A percentile compares a stretch with the other conserved stretches of the same genome.
Evolutionary conservation across 768 basidiomycete species (phyloP).

Genomic region (Jaapia argillacea): DNA sequence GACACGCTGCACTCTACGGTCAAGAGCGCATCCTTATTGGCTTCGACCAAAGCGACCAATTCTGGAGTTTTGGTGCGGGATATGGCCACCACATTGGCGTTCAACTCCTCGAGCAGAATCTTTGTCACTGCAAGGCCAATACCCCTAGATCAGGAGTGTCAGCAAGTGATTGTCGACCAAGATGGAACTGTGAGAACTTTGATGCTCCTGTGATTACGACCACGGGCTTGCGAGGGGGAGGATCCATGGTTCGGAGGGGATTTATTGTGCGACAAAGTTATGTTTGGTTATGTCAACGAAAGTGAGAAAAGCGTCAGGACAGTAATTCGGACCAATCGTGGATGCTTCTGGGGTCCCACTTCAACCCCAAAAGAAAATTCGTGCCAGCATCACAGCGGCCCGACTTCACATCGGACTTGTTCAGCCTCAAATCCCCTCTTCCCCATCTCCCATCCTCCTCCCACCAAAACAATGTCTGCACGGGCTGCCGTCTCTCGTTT

Average conservation of each 20-base stretch:
- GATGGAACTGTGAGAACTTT: conserved; percentile 38
- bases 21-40: conserved; percentile 32
- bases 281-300: no score
- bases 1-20: conserved; percentile 68
- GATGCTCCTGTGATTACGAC: conserved; percentile 83
- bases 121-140: conserved; percentile 74
- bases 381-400: not conserved
- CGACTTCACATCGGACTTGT: not conserved
- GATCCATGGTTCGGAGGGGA: conserved; percentile 4
- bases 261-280: not conserved
- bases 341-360: not conserved
- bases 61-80: conserved; percentile 65
- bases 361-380: not conserved
- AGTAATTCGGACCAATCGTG: not conserved
- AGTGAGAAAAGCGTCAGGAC: conserved; percentile 3
- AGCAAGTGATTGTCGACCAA: conserved; percentile 12
- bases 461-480: conserved; percentile 43
- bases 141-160: conserved; percentile 26
- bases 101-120: conserved; percentile 52
- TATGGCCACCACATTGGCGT: conserved; percentile 64
- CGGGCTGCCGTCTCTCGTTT: conserved; percentile 58
- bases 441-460: conserved; percentile 15
- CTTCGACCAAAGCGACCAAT: conserved; percentile 36
- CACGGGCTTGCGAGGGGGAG: conserved; percentile 35
- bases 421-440: conserved; percentile 3